Evolutionary conservation across 106 monocot species (phyloP), one percentile per base, ranked within the genome.

Genomic region (Dendrobium huoshanense): DNA sequence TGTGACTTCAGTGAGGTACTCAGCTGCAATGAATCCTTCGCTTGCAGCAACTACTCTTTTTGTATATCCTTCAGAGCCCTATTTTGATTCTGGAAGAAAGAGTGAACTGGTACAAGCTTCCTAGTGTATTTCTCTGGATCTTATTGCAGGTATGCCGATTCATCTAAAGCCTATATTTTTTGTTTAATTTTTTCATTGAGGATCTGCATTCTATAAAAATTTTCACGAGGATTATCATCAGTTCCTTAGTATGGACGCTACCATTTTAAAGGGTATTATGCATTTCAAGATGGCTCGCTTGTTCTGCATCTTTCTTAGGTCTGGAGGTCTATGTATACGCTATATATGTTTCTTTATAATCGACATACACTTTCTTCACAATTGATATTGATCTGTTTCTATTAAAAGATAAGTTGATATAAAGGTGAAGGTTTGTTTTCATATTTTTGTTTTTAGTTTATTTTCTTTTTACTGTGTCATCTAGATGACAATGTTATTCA

Each of bases 11-110:
- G 80, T 90, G 7, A 90, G 95, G 85, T 99, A 93, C 54, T 88
- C 93, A 18, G 95, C 95, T 79, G 83, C 81, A 41, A 55, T 91
- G 64, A 85, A 67, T 44, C 85, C 91, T 42, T 90, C 99, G 7
- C 37, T 80, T 65, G 85, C 88, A 42, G 89, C 93, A 29, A 78
- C 84, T 40, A 88, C 87, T 19, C 75, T 95, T 75, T 95, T 99
- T 88, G 91, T 99, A 3, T 95, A 86, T 58, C 99, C 99, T 67
- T 85, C 86, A 22, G 90, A 92, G 27, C 96, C 87, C 5, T 56
- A 83, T 59, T 91, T 96, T 76, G 77, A 77, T 41, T 25, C 77
- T 18, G 64, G 37, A 67, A 56, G 48, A 31, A 74, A 75, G 59
- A 37, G 55, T 10, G 79, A 79, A 72, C 76, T 87, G 33, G 33